Evolutionary conservation across 2,329 filamentous ascomycete genomes (phyloP).

Genomic region (Aspergillus sp.): DNA sequence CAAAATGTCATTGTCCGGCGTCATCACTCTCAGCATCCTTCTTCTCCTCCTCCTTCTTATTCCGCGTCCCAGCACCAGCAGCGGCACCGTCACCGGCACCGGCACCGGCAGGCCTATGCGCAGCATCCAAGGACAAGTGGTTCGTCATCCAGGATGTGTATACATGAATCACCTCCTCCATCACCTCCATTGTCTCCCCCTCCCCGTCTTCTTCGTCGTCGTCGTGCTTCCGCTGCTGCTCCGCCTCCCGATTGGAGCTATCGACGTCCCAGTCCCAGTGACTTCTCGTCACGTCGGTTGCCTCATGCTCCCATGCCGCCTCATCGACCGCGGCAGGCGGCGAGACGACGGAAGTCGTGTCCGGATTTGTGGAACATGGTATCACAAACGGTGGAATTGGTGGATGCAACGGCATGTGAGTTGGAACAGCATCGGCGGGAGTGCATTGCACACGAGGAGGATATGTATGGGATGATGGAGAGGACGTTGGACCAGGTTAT

Average conservation of each 20-base stretch:
- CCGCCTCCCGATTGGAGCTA: too few species aligned
- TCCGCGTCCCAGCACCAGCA: neutral
- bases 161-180: neutral
- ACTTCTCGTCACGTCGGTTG: neutral
- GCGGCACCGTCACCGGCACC: too few species aligned
- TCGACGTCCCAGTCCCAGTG: neutral
- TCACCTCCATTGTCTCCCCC: neutral
- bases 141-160: neutral
- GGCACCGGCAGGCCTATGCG: neutral
- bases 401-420: conserved; percentile 13
- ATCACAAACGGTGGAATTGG: conserved; percentile 12
- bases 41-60: neutral
- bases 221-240: neutral
- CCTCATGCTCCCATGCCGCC: neutral
- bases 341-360: neutral
- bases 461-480: conserved; percentile 50
- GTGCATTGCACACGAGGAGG: conserved; percentile 23
- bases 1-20: neutral
- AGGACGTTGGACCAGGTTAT: conserved; percentile 59
- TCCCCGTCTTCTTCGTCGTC: neutral
- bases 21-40: neutral
- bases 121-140: neutral
- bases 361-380: conserved; percentile 4
- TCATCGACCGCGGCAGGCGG: neutral
- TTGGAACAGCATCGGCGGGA: conserved; percentile 29